These are phyloP conservation scores for Dalbergia cultrata DNA, from an alignment of 306 rosid species.

Conservation along the genomic window DNA sequence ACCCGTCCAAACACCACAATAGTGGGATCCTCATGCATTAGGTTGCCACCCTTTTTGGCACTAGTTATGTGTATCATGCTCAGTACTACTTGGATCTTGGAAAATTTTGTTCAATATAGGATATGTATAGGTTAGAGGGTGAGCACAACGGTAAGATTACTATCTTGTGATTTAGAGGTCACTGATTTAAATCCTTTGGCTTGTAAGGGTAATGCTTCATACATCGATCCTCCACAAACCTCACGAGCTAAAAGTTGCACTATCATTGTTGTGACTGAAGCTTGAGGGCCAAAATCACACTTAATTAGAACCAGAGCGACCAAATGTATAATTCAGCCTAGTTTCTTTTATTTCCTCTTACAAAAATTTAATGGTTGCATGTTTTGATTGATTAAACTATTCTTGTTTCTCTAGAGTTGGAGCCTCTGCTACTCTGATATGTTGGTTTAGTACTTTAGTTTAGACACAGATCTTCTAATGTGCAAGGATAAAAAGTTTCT, in stretches of 20 bases:
- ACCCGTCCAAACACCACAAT: too few relatives aligned
- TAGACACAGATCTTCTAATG: constrained; percentile 5
- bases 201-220: too few relatives aligned
- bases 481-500: constrained; percentile 16
- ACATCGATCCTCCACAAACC: too few relatives aligned
- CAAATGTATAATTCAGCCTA: not conserved
- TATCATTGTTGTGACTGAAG: not conserved
- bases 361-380: not conserved
- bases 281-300: not conserved
- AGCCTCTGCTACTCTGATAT: constrained; percentile 5
- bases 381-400: not conserved
- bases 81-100: constrained; percentile 3
- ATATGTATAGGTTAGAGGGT: not conserved
- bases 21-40: not conserved
- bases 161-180: too few relatives aligned
- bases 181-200: too few relatives aligned
- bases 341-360: not conserved
- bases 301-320: not conserved
- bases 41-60: not conserved
- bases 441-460: not conserved
- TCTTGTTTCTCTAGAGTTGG: constrained; percentile 10
- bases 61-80: not conserved
- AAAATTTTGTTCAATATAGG: not conserved
- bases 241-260: too few relatives aligned
- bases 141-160: too few relatives aligned